Base-by-base conservation (phyloP, 2,329 filamentous ascomycete genomes). In the Talaromyces sp. region DNA sequence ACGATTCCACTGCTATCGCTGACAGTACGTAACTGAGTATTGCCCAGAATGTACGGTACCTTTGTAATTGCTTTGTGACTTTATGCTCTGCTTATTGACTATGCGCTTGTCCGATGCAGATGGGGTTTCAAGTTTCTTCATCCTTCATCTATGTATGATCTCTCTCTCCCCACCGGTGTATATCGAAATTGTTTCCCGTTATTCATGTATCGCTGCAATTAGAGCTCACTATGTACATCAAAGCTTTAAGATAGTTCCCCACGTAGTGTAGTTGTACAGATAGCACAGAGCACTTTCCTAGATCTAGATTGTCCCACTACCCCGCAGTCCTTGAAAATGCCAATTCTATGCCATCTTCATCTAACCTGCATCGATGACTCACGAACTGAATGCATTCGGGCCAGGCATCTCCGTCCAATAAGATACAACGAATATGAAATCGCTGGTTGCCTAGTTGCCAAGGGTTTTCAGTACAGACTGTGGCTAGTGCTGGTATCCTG, bases 361-460 rank as follows among this genome's bases (percentile, higher is more conserved):
- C 31, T 54, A 35, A 35, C 49, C 24, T 19, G 14, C 27, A 35
- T 35, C 50, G 10, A 54, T 54, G 50, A 54, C 50, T 54, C 50
- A 54, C 16, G 19, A 35, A 54, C 22, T 35, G 31, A 10, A 33
- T 52, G 16, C 24, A 33, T 52, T n/a, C 49, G 27, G 16, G 35
- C 16, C 19, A 22, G 16, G 1, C 50, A 54, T 6, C n/a, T 37
- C 27, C 31, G 14, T 54, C 50, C 50, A 54, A 37, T 54, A 54
- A 19, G 10, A 54, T 19, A 19, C 31, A 37, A 47, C 7, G 22
- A 1, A 35, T 35, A 19, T 10, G 3, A 22, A 54, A 19, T 54
- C 50, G 31, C 50, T 54, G 31, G 27, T 8, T 54, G 50, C 50
- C 50, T 54, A 54, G 50, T 54, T 22, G 50, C 50, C 50, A 54